Conservation (phyloP, 2,329 filamentous ascomycete genomes). For the Nigrospora sphaerica region DNA sequence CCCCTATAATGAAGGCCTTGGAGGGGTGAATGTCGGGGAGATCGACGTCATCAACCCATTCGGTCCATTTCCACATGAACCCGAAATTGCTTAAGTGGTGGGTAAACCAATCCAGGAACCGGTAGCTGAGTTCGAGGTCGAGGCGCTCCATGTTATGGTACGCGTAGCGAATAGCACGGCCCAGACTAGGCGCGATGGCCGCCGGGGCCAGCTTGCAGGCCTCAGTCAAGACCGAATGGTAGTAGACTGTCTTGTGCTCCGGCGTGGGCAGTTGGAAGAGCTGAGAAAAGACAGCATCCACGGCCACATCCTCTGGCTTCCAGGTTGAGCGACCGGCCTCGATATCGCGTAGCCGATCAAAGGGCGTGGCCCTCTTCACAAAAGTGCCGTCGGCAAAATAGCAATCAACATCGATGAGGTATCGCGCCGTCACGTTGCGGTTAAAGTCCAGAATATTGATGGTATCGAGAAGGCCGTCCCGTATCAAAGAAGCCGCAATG, state of each 20-base stretch:
- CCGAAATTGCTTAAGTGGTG: constrained; percentile 98
- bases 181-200: constrained; percentile 90
- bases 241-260: constrained; percentile 94
- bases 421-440: constrained; percentile 77
- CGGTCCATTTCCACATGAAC: constrained; percentile 98
- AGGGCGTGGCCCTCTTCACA: constrained; percentile 85
- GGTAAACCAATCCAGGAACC: constrained; percentile 96
- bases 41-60: constrained; percentile 85
- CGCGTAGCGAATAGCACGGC: constrained; percentile 84
- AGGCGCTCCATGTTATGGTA: constrained; percentile 77
- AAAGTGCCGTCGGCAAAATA: constrained; percentile 90
- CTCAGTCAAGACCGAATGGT: constrained; percentile 90
- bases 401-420: constrained; percentile 88
- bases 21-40: constrained; percentile 73
- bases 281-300: constrained; percentile 97
- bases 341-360: constrained; percentile 75
- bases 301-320: constrained; percentile 95
- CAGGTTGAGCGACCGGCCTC: constrained; percentile 65
- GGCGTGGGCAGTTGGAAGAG: constrained; percentile 79
- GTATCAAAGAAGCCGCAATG: constrained; percentile 75
- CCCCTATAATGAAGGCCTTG: constrained; percentile 88
- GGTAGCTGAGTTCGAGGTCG: constrained; percentile 78
- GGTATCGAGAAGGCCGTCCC: constrained; percentile 82
- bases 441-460: constrained; percentile 95
- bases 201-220: constrained; percentile 92